Evolutionary conservation across 352 stramenopile species (phyloP).

Genomic region (Pythium volutum): DNA sequence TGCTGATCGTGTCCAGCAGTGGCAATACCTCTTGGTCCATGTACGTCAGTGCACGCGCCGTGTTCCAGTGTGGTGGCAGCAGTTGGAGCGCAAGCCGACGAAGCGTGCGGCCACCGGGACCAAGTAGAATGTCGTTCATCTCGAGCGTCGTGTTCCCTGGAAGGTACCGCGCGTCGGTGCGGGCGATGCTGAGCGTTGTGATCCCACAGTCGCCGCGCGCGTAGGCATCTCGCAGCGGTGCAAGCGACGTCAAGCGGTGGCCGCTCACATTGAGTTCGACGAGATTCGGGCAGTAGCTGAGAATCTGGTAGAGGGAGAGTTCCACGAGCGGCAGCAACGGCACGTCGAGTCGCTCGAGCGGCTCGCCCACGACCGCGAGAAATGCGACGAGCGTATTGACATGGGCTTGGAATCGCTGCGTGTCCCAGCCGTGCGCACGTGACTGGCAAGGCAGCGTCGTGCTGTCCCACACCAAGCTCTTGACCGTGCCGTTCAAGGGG

Average conservation of each 20-base stretch:
- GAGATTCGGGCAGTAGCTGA: conserved; percentile 4
- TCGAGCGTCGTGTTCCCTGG: not conserved
- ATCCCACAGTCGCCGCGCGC: not conserved
- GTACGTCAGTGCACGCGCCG: not conserved
- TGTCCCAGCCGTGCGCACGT: not conserved
- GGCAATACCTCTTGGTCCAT: not conserved
- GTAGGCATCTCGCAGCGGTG: not conserved
- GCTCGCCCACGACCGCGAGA: conserved; percentile 2
- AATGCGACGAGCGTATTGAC: not conserved
- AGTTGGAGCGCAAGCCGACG: not conserved
- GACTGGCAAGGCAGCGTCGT: not conserved
- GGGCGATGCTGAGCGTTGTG: not conserved
- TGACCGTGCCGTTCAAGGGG: not conserved
- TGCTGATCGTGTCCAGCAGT: not conserved
- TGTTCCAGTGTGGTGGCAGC: not conserved
- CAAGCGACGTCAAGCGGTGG: not conserved
- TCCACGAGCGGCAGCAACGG: not conserved
- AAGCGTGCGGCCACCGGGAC: not conserved
- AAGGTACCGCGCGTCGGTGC: not conserved
- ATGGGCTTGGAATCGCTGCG: not conserved
- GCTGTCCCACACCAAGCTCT: conserved; percentile 3
- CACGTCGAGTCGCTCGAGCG: conserved; percentile 1
- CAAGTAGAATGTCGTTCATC: not conserved
- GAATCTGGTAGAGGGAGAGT: not conserved
- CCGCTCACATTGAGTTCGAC: conserved; percentile 6